Conservation (phyloP, 2,329 filamentous ascomycete genomes). For the Penicillium griseofulvum region DNA sequence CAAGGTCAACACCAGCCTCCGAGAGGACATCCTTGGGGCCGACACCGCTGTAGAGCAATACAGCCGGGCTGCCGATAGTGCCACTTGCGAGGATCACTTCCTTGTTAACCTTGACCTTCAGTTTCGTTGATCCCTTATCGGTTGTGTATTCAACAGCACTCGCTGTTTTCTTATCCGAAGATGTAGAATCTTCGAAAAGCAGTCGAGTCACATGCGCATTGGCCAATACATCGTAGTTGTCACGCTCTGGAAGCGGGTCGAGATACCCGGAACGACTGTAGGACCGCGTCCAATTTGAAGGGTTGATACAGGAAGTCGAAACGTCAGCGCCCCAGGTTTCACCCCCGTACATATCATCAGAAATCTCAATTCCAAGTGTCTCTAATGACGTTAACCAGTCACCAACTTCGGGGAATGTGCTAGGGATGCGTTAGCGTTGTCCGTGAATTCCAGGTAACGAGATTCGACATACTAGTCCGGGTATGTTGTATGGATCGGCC, state of each 20-base stretch:
- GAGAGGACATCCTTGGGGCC: constrained; percentile 51
- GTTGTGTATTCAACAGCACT: constrained; percentile 33
- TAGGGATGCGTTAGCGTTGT: constrained; percentile 15
- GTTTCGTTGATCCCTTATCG: constrained; percentile 27
- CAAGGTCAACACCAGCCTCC: constrained; percentile 44
- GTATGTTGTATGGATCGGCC: constrained; percentile 28
- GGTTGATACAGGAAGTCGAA: constrained; percentile 36
- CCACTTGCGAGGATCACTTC: constrained; percentile 47
- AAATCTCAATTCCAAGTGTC: constrained; percentile 26
- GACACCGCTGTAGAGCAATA: constrained; percentile 61
- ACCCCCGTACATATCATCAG: constrained; percentile 32
- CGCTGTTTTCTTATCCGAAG: constrained; percentile 28
- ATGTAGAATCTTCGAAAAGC: constrained; percentile 29
- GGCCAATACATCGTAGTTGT: constrained; percentile 34
- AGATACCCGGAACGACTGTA: constrained; percentile 38
- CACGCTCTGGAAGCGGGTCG: constrained; percentile 30
- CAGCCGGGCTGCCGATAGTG: constrained; percentile 55
- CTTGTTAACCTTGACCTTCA: constrained; percentile 26
- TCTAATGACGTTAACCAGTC: constrained; percentile 23
- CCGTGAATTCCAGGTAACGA: not conserved
- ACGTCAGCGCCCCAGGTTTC: constrained; percentile 33
- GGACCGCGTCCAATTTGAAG: constrained; percentile 36
- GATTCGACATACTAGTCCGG: constrained; percentile 24
- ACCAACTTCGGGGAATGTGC: constrained; percentile 31
- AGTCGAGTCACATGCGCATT: constrained; percentile 33